Evolutionary conservation across 305 asterid species (phyloP).

Genomic region (Solanum hybrid): DNA sequence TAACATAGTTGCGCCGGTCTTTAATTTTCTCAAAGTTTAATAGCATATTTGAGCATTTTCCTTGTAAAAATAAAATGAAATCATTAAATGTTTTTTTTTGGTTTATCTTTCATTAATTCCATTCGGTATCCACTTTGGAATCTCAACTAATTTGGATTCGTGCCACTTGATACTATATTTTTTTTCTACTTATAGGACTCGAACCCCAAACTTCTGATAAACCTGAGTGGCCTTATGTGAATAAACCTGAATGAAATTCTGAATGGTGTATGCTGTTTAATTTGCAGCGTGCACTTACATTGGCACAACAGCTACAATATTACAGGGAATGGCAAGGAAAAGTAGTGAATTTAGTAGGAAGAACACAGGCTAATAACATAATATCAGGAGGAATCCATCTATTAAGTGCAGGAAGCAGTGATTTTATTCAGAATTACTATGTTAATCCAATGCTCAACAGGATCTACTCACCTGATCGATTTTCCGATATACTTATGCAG

Average conservation of each 20-base stretch:
- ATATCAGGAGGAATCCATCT: conserved; percentile 67
- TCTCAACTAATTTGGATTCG: neutral
- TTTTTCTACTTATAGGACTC: neutral
- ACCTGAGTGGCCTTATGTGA: neutral
- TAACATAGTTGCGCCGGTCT: no score
- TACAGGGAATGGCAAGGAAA: conserved; percentile 69
- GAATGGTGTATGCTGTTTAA: neutral
- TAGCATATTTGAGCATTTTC: no score
- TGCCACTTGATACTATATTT: neutral
- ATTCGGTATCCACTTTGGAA: no score
- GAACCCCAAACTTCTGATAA: neutral
- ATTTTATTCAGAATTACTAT: conserved; percentile 80
- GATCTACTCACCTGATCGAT: conserved; percentile 44
- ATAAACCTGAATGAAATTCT: neutral
- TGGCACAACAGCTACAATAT: conserved; percentile 50
- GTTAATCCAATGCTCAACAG: conserved; percentile 56
- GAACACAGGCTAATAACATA: conserved; percentile 34
- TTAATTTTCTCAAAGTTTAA: no score
- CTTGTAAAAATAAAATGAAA: no score
- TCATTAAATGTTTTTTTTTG: neutral
- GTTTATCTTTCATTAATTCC: neutral
- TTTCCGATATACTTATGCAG: conserved; percentile 49
- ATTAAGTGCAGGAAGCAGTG: conserved; percentile 85
- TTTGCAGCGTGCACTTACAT: conserved; percentile 57
- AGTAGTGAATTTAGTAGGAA: conserved; percentile 56